phyloP scores from a whole-genome alignment of 306 rosid species.

The Cucurbita maxima region DNA sequence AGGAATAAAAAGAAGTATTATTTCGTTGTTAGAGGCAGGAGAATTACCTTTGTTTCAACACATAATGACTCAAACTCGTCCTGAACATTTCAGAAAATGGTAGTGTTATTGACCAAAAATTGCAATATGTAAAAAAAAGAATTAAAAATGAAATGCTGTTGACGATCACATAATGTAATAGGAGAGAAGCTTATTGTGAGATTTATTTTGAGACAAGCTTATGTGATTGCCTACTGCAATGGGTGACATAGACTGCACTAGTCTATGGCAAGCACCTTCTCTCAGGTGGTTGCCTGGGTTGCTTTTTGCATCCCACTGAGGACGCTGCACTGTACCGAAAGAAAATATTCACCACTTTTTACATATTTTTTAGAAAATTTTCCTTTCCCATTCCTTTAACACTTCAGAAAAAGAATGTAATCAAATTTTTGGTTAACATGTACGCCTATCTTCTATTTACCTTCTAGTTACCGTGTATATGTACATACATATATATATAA shows the following conservation, averaged over 20 bases:
- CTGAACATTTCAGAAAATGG: conserved; percentile 25
- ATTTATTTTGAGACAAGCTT: neutral
- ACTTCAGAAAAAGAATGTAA: neutral
- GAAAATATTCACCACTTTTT: neutral
- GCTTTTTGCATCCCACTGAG: neutral
- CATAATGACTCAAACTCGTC: conserved; percentile 44
- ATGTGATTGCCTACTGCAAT: neutral
- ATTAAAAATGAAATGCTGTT: neutral
- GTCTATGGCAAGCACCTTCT: neutral
- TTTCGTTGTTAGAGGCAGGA: neutral
- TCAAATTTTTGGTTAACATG: neutral
- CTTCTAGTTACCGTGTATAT: no score
- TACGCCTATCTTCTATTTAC: neutral
- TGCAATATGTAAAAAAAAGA: neutral
- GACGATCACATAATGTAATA: neutral
- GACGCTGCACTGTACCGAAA: neutral
- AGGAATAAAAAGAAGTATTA: neutral
- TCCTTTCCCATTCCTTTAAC: neutral
- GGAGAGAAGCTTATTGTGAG: neutral
- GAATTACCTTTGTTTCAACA: conserved; percentile 40
- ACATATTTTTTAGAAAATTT: neutral
- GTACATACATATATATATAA: no score
- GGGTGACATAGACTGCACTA: neutral
- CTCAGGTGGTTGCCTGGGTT: neutral
- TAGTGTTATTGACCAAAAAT: conserved; percentile 9